Base-by-base conservation (phyloP, 2,329 filamentous ascomycete species). In the Ceratocystis destructans region DNA sequence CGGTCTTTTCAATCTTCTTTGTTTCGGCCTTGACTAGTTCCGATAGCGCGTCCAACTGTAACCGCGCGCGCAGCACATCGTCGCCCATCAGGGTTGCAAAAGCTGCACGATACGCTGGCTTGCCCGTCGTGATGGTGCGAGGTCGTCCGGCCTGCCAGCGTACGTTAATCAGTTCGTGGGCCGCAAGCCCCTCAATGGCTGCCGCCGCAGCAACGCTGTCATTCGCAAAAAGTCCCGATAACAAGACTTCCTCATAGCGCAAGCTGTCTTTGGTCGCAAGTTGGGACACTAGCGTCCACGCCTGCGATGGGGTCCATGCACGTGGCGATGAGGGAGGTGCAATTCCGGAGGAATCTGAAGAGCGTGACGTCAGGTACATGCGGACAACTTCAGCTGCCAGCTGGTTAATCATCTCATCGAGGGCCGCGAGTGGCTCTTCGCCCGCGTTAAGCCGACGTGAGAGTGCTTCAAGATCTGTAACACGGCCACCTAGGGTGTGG, bases 381-480 rank as follows among this genome's bases (percentile, higher is more conserved):
- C 96, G 96, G 69, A 96, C 78, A 61, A 97, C 92, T 73, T 97
- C 94, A 0, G 89, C 89, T 0, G 91, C 89, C 20, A 88, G 88
- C 73, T 96, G 90, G 65, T 90, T 86, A 65, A 96, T 88, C 69
- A 99, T 97, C 70, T 96, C 91, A 25, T 85, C 80, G 1, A 96
- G 87, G 2, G 94, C 94, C 70, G 87, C 82, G 69, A 81, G 82
- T 0, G 94, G 94, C 1, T 82, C 87, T 74, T 96, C 91, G 17
- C 94, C 93, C 0, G 88, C 85, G 76, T 90, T 90, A 71, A 99
- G 88, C 20, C 94, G 83, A 45, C 93, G 85, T n/a, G 92, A 88
- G 55, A 99, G 84, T 72, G 94, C 95, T 73, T 97, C 93, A 22
- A 99, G 85, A 72, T 99, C 94, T 0, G 91, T 96, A n/a, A 99